Evolutionary conservation across 306 rosid genomes (phyloP), one percentile per base, ranked within the genome.

Genomic region (Arachis stenosperma): DNA sequence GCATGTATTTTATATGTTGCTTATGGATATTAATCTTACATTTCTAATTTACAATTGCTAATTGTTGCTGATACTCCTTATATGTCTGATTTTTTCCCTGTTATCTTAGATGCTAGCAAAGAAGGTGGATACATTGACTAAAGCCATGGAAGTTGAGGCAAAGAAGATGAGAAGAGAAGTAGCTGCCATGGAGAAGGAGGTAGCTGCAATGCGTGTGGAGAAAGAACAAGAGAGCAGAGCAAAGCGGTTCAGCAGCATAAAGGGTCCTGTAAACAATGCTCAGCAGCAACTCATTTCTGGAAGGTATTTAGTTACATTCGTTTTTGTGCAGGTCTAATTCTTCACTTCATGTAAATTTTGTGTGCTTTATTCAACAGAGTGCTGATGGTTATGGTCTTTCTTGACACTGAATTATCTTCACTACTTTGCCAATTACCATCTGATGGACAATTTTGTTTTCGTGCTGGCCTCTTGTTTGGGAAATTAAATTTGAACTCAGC

Each of bases 111-210:
- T 95, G 99, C 82, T 95, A 74, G 96, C 99, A 60, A 95, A 86
- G 97, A 95, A 95, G 89, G 99, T 95, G 44, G 99, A 95, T 71
- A 95, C 98, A 70, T 81, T 95, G 87, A 89, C 97, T 63, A 95
- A 92, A 85, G 99, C 99, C 75, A 95, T 95, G 99, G 99, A 95
- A 76, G 98, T 95, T 62, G 98, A 95, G 83, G 99, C 99, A n/a
- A 91, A 85, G 89, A 95, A 92, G 79, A 95, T 95, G 98, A 88
- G 98, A 87, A 90, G 99, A 69, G 99, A 95, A 87, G 99, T 95
- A 61, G 97, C 98, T 71, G 78, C 74, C 67, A 95, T 91, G 99
- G 99, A 95, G 90, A 95, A 91, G 85, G 97, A 95, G 87, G 98
- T 95, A 66, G 94, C 99, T 83, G 99, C 98, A n/a, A 91, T 95